Evolutionary conservation across 768 basidiomycete species (phyloP).

Genomic region (Cystofilobasidium macerans): DNA sequence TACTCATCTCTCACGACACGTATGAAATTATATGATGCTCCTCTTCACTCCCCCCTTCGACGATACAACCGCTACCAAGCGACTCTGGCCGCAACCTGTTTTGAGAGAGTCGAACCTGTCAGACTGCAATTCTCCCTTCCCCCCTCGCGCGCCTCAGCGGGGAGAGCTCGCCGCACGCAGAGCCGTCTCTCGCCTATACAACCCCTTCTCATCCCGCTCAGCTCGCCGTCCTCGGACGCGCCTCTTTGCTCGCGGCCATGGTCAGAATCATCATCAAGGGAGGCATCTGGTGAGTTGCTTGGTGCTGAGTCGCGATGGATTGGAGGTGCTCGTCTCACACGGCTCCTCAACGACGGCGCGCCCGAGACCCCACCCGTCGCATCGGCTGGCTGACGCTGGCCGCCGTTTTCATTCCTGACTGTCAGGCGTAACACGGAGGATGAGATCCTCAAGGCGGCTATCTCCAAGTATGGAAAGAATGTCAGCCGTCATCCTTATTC

Average conservation of each 20-base stretch:
- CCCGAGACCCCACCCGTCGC: not conserved
- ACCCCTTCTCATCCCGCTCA: not conserved
- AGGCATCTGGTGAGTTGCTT: constrained; percentile 22
- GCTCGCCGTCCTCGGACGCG: not conserved
- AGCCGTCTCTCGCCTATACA: constrained; percentile 2
- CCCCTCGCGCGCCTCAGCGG: no score
- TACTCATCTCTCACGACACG: no score
- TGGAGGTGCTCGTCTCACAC: no score
- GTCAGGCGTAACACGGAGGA: constrained; percentile 43
- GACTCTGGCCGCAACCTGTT: no score
- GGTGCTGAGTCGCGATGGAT: no score
- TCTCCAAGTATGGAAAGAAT: constrained; percentile 45
- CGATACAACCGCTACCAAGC: no score
- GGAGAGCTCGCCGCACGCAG: not conserved
- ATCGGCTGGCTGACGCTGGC: not conserved
- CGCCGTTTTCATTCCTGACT: not conserved
- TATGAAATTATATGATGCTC: no score
- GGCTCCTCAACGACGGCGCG: no score
- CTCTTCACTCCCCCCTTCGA: no score
- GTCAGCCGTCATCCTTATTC: constrained; percentile 29
- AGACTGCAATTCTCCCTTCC: no score
- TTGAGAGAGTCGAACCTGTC: no score
- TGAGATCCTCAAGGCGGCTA: constrained; percentile 97
- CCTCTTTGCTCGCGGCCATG: no score
- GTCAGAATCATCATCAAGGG: constrained; percentile 28